Evolutionary conservation across 495 filamentous ascomycete genomes (phyloP).

Genomic region (Daldinia caldariorum): DNA sequence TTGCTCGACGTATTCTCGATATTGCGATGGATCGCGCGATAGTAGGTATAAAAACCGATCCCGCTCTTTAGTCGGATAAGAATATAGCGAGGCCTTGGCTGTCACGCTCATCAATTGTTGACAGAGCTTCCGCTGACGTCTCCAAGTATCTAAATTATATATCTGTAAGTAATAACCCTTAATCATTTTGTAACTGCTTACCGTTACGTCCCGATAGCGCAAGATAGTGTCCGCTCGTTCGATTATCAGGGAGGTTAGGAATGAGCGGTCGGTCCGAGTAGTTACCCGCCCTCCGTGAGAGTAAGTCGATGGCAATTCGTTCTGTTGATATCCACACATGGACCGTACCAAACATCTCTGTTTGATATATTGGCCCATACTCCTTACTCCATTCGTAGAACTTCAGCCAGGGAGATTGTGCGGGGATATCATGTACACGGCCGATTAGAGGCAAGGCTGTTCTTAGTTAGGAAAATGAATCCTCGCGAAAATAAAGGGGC

Average conservation of each 20-base stretch:
- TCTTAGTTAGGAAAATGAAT: conserved; percentile 15
- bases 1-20: conserved; percentile 65
- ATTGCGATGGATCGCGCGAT: conserved; percentile 54
- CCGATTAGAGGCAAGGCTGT: conserved; percentile 64
- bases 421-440: conserved; percentile 66
- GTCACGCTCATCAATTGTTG: conserved; percentile 63
- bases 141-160: conserved; percentile 60
- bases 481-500: not conserved
- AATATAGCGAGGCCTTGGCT: conserved; percentile 55
- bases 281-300: conserved; percentile 66
- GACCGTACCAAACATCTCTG: conserved; percentile 64
- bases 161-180: conserved; percentile 15
- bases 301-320: conserved; percentile 65
- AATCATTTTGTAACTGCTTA: conserved; percentile 34
- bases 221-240: conserved; percentile 65
- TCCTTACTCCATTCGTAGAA: conserved; percentile 70
- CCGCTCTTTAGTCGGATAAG: conserved; percentile 64
- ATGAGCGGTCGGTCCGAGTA: conserved; percentile 70
- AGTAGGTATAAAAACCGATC: conserved; percentile 63
- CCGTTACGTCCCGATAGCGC: conserved; percentile 64
- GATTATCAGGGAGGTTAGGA: conserved; percentile 63
- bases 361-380: conserved; percentile 71
- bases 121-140: conserved; percentile 67
- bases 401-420: conserved; percentile 61
- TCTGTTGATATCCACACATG: conserved; percentile 70